Percentiles rank a stretch among this genome's conserved stretches.
Evolutionary conservation across 2,329 filamentous ascomycete species (phyloP).

Genomic region (Neopestalotiopsis sp.): DNA sequence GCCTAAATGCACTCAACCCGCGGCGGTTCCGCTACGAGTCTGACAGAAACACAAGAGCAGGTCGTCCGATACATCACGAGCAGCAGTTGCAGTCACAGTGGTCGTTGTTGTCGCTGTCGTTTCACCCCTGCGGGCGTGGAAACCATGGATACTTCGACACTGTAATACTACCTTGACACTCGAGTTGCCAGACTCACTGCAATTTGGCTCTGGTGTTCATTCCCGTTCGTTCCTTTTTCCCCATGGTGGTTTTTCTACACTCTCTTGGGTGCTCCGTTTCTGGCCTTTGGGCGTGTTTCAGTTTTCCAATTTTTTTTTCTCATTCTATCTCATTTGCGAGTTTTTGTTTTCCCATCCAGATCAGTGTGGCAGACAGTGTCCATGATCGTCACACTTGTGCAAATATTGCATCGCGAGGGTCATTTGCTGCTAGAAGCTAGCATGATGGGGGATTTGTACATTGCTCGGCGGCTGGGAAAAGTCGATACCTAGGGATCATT

Average conservation of each 20-base stretch:
- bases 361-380: constrained; percentile 9
- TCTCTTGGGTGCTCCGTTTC: not conserved
- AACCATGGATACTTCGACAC: not conserved
- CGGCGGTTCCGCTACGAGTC: not conserved
- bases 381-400: constrained; percentile 15
- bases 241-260: constrained; percentile 22
- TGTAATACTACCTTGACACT: not conserved
- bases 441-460: constrained; percentile 35
- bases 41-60: not conserved
- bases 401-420: constrained; percentile 32
- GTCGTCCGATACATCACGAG: not conserved
- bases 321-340: not conserved
- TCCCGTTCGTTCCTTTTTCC: constrained; percentile 8
- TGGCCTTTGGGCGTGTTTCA: not conserved
- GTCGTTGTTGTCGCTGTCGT: too few relatives aligned
- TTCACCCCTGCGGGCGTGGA: too few relatives aligned
- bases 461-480: constrained; percentile 38
- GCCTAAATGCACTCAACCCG: constrained; percentile 42
- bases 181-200: too few relatives aligned
- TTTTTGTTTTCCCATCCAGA: not conserved
- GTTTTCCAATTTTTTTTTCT: not conserved
- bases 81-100: not conserved
- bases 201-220: not conserved
- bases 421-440: constrained; percentile 26
- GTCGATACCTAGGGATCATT: constrained; percentile 29